Evolutionary conservation across 768 basidiomycete species (phyloP).

Genomic region (Tricholoma sp.): DNA sequence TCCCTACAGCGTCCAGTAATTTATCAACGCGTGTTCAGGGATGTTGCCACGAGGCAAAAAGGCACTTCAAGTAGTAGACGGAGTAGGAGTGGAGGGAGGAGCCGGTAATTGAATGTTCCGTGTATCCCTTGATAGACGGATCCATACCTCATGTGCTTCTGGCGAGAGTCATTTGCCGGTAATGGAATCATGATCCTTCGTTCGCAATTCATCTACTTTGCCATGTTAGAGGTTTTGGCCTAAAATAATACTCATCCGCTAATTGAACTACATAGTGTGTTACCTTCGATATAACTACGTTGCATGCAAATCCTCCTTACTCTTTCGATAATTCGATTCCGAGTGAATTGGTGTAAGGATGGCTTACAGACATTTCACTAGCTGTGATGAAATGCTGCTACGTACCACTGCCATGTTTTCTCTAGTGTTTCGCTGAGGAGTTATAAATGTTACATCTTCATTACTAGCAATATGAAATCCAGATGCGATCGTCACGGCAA

Average conservation of each 20-base stretch:
- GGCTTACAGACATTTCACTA: no score
- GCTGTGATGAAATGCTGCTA: no score
- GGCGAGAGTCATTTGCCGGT: background rate
- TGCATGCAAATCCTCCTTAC: no score
- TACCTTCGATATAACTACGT: no score
- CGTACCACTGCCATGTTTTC: no score
- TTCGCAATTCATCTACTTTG: background rate
- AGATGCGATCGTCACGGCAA: no score
- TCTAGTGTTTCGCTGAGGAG: no score
- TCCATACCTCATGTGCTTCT: background rate
- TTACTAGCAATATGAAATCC: no score
- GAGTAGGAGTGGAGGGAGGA: background rate
- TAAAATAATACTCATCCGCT: background rate
- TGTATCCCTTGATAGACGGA: background rate
- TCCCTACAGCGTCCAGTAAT: slow-evolving; percentile 3
- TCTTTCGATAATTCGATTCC: no score
- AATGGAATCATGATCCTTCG: background rate
- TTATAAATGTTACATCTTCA: no score
- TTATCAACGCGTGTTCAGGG: slow-evolving; percentile 6
- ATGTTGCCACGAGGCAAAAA: background rate
- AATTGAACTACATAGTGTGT: no score
- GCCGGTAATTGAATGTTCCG: background rate
- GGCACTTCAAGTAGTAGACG: background rate
- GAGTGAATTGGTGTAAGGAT: no score
- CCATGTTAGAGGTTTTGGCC: background rate